Percentiles rank a stretch among this genome's conserved stretches.
Conservation (phyloP, 148 eudicot genomes). For the Rhododendron griersonianum region DNA sequence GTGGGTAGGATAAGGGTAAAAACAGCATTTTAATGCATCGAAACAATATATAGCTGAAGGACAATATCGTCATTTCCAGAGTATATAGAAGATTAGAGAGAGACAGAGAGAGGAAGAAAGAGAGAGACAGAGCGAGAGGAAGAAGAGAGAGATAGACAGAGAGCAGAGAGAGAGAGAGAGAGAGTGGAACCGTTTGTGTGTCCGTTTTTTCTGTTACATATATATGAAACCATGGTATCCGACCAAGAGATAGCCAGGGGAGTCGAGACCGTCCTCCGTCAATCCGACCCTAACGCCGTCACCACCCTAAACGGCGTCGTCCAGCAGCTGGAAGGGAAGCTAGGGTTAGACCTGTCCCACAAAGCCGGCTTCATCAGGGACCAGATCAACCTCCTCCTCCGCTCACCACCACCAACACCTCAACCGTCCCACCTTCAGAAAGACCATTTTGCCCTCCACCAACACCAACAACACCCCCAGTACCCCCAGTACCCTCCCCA, state of each 20-base stretch:
- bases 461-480: conserved; percentile 13
- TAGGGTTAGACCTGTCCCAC: conserved; percentile 50
- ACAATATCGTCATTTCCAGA: neutral
- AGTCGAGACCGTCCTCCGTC: conserved; percentile 43
- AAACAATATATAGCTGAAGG: neutral
- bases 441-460: conserved; percentile 36
- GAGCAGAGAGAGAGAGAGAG: neutral
- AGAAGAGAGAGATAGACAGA: neutral
- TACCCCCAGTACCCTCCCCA: conserved; percentile 28
- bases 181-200: conserved; percentile 1
- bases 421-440: conserved; percentile 11
- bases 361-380: conserved; percentile 43
- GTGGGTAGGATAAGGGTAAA: neutral
- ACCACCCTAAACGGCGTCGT: conserved; percentile 43
- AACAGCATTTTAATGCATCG: neutral
- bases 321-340: conserved; percentile 32
- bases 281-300: conserved; percentile 39
- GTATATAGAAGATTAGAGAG: conserved; percentile 5
- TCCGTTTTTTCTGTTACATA: conserved; percentile 9
- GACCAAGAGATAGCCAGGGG: conserved; percentile 55
- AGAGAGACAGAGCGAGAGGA: neutral
- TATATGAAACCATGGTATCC: conserved; percentile 36
- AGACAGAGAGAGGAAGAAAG: neutral
- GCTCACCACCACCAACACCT: conserved; percentile 24
- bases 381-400: conserved; percentile 37